A percentile compares a stretch with the other conserved stretches of the same genome.
These are phyloP conservation scores for Tolypocladium amazonense DNA, from an alignment of 2,329 filamentous ascomycete species.

Conservation along the genomic window DNA sequence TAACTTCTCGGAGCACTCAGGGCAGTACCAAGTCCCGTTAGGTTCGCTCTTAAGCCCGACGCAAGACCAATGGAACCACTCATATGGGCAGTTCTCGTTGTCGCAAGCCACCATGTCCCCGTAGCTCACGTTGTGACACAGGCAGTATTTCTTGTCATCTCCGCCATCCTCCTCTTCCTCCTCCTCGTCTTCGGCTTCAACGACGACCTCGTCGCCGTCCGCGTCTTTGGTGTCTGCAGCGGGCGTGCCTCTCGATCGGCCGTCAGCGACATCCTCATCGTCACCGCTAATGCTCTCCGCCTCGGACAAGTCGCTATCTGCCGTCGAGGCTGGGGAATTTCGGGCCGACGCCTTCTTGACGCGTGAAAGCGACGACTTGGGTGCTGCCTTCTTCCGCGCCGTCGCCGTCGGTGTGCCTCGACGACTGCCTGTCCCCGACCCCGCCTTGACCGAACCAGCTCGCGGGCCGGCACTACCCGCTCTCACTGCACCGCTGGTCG, in stretches of 20 bases:
- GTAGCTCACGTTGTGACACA: constrained; percentile 73
- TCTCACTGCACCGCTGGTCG: constrained; percentile 23
- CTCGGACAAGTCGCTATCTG: constrained; percentile 55
- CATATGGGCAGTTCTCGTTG: constrained; percentile 68
- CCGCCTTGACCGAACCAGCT: constrained; percentile 34
- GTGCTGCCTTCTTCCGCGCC: constrained; percentile 37
- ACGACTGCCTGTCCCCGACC: constrained; percentile 26
- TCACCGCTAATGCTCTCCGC: constrained; percentile 45
- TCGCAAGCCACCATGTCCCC: constrained; percentile 87
- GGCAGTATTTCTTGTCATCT: constrained; percentile 73
- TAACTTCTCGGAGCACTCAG: constrained; percentile 45
- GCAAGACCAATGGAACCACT: constrained; percentile 83
- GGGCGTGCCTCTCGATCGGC: constrained; percentile 20
- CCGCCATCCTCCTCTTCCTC: constrained; percentile 66
- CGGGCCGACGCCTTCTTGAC: constrained; percentile 48
- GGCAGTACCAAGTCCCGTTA: constrained; percentile 58
- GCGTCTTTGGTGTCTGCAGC: constrained; percentile 24
- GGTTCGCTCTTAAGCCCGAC: constrained; percentile 59
- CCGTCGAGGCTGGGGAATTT: constrained; percentile 52
- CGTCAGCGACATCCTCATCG: constrained; percentile 32
- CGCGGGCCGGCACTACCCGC: constrained; percentile 53
- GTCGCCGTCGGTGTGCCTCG: constrained; percentile 35
- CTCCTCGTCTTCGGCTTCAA: constrained; percentile 41
- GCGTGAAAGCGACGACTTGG: constrained; percentile 52
- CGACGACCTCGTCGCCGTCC: constrained; percentile 43